Conservation (phyloP, 345 rosid genomes). For the Hypericum perforatum region DNA sequence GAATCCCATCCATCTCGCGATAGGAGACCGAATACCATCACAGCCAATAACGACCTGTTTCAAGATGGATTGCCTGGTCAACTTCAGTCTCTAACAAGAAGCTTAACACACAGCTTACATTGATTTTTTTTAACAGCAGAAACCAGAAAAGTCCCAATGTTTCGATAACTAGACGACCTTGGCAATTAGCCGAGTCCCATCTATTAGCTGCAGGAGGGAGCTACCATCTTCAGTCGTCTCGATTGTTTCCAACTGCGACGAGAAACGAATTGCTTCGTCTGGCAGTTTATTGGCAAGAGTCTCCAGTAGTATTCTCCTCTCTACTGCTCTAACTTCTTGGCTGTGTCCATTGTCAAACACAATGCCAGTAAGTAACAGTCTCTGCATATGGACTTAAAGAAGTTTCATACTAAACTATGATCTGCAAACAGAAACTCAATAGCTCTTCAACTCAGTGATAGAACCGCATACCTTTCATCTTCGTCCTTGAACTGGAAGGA, state of each 20-base stretch:
- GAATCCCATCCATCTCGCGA: slow-evolving; percentile 89
- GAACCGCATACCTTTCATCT: slow-evolving; percentile 49
- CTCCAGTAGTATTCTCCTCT: slow-evolving; percentile 71
- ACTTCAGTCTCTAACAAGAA: neutral
- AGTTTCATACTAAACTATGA: neutral
- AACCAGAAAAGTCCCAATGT: neutral
- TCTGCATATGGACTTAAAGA: neutral
- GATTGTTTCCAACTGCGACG: slow-evolving; percentile 52
- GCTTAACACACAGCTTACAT: too few species aligned
- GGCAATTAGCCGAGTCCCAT: slow-evolving; percentile 51
- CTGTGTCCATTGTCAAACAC: slow-evolving; percentile 20
- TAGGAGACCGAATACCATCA: slow-evolving; percentile 67
- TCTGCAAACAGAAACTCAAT: neutral
- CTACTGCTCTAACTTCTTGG: slow-evolving; percentile 94
- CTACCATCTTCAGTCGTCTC: slow-evolving; percentile 35
- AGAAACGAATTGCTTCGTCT: slow-evolving; percentile 48
- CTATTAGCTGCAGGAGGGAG: slow-evolving; percentile 44
- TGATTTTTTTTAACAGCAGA: neutral
- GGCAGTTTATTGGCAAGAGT: slow-evolving; percentile 69
- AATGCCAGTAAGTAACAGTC: neutral
- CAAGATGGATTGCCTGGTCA: slow-evolving; percentile 6
- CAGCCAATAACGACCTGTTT: slow-evolving; percentile 81
- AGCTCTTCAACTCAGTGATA: neutral
- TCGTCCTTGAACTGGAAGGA: slow-evolving; percentile 82
- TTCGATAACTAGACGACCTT: slow-evolving; percentile 34